These are phyloP conservation scores for Pleurotus salmoneostramineus DNA, from an alignment of 768 basidiomycete species.

Conservation along the genomic window DNA sequence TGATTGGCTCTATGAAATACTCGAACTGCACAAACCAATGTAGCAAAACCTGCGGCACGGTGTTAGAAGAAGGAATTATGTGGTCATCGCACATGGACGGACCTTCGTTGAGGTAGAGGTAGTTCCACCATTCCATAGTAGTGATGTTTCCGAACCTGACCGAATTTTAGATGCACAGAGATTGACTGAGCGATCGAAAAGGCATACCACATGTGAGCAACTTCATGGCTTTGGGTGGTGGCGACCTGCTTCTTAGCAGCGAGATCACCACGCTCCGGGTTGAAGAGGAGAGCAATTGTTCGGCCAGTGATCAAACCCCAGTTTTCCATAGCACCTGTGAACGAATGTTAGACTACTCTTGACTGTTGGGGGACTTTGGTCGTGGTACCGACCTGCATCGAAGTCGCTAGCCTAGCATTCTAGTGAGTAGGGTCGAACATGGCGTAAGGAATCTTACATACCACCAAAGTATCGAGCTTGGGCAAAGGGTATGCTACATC, in stretches of 20 bases:
- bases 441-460: conserved; percentile 23
- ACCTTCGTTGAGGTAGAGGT: conserved; percentile 81
- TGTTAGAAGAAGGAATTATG: conserved; percentile 2
- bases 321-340: conserved; percentile 82
- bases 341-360: conserved; percentile 1
- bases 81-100: conserved; percentile 7
- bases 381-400: conserved; percentile 56
- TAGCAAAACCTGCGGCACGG: conserved; percentile 65
- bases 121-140: conserved; percentile 93
- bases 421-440: too few relatives aligned
- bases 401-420: conserved; percentile 69
- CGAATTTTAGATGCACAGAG: not conserved
- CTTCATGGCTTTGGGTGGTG: conserved; percentile 78
- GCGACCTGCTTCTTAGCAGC: conserved; percentile 78
- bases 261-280: conserved; percentile 71
- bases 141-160: conserved; percentile 89
- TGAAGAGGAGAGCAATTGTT: conserved; percentile 75
- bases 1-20: not conserved
- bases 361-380: not conserved
- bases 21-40: conserved; percentile 48
- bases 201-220: conserved; percentile 75
- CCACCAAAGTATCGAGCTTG: conserved; percentile 91
- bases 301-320: conserved; percentile 93
- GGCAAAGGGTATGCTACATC: conserved; percentile 91
- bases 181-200: not conserved